These are phyloP conservation scores for Pseudonectria foliicola DNA, from an alignment of 2,329 filamentous ascomycete genomes.

Conservation along the genomic window DNA sequence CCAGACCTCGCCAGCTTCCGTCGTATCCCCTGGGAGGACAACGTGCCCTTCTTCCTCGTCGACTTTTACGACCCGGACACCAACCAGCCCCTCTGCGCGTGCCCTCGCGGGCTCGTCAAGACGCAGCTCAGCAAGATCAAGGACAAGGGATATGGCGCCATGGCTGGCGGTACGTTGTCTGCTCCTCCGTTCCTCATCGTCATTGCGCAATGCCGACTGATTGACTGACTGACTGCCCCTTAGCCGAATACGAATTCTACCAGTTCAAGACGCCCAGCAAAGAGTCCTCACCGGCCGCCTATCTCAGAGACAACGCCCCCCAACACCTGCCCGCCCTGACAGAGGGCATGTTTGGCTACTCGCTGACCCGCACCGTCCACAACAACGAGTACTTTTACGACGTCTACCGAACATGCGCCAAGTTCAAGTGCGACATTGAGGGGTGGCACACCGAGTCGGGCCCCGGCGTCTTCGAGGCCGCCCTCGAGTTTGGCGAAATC, in stretches of 20 bases:
- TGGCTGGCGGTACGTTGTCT: constrained; percentile 78
- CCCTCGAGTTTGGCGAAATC: constrained; percentile 84
- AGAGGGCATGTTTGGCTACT: constrained; percentile 95
- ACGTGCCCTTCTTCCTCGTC: constrained; percentile 79
- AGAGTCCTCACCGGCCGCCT: constrained; percentile 62
- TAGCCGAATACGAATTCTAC: constrained; percentile 94
- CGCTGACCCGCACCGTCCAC: constrained; percentile 75
- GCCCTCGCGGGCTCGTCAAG: constrained; percentile 69
- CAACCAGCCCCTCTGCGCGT: constrained; percentile 62
- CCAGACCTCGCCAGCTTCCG: constrained; percentile 73
- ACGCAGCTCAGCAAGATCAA: constrained; percentile 60
- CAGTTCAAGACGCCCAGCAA: constrained; percentile 67
- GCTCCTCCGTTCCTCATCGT: background rate
- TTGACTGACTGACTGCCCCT: background rate
- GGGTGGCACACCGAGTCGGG: constrained; percentile 95
- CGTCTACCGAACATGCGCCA: constrained; percentile 71
- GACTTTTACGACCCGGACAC: constrained; percentile 80
- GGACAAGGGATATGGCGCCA: constrained; percentile 65
- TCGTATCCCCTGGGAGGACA: constrained; percentile 83
- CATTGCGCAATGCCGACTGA: too few species aligned
- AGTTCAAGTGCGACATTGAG: constrained; percentile 77
- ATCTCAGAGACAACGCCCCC: constrained; percentile 66
- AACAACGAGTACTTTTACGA: constrained; percentile 92
- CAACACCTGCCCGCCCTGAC: constrained; percentile 71
- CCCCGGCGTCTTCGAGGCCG: constrained; percentile 91